Base-by-base conservation (phyloP, 768 basidiomycete species). In the Trametes gibbosa region DNA sequence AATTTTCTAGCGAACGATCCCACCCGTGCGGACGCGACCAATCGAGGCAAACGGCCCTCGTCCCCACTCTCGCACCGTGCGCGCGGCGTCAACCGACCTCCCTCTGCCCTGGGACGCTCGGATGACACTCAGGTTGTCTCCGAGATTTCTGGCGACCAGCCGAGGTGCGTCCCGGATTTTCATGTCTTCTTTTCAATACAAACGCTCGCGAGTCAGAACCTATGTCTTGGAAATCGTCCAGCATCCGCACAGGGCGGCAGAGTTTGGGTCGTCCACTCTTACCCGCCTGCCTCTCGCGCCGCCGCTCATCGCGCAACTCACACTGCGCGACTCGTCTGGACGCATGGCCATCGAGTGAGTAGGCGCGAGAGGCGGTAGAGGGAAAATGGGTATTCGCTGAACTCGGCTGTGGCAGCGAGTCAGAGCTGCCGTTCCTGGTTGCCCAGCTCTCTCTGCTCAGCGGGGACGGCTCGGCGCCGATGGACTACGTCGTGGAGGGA, bases 151-250 rank as follows among this genome's bases (percentile, higher is more conserved):
- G 57, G 48, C 23, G 59, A 52, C 45, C 54, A 62, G 37, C 52
- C 65, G 47, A 68, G 63, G 69, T 65, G 55, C 21, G 50, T 24
- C 23, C 43, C 25, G 4, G 5, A 40, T 49, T 41, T 21, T 23
- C 29, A 24, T 43, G 12, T 3, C 13, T 0, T 29, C 3, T 35
- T 14, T 16, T 59, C 35, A 58, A 24, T 23, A 35, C 24, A 7
- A 17, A 5, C 23, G 5, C 14, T 10, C 29, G 29, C 29, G n/a
- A n/a, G 12, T 4, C 34, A 73, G 73, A 53, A 76, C 83, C 0
- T 96, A 95, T 70, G 83, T 87, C 48, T 85, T 97, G 17, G 86
- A 90, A 69, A 84, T 95, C 59, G 81, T 94, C 25, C 94, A 97
- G 66, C 87, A 95, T 59, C 94, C 94, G 10, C 79, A 83, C 63